Percentiles rank a stretch among this genome's conserved stretches.
These are phyloP conservation scores for Cryptococcus sp. DNA, from an alignment of 1,284 basidiomycete genomes.

Conservation along the genomic window DNA sequence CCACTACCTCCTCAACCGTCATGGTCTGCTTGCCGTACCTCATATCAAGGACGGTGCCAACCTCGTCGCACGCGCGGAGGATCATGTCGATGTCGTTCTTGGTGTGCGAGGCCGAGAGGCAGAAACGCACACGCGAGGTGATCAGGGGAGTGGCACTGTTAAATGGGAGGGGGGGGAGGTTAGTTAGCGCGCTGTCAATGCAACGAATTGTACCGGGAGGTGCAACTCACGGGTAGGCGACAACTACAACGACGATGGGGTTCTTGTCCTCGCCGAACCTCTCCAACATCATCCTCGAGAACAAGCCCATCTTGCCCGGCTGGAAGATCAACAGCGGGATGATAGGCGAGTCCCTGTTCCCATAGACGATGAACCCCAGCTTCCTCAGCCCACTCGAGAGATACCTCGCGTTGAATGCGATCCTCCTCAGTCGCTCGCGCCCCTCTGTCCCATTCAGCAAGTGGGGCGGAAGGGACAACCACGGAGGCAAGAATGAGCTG, in stretches of 20 bases:
- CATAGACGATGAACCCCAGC: constrained; percentile 96
- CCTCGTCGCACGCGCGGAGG: constrained; percentile 84
- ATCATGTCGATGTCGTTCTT: constrained; percentile 93
- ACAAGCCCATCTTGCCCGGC: constrained; percentile 87
- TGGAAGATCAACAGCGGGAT: constrained; percentile 91
- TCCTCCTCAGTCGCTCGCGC: constrained; percentile 69
- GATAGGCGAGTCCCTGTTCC: constrained; percentile 86
- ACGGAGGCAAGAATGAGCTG: constrained; percentile 60
- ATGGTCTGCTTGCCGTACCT: constrained; percentile 72
- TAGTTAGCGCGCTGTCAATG: too few species aligned
- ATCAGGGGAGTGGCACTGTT: constrained; percentile 84
- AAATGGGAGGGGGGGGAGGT: too few species aligned
- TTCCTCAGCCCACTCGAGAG: constrained; percentile 81
- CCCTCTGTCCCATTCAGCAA: constrained; percentile 82
- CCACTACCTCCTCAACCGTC: constrained; percentile 74
- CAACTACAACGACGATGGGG: constrained; percentile 79
- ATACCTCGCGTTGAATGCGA: constrained; percentile 95
- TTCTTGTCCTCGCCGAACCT: constrained; percentile 58
- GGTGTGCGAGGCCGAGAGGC: constrained; percentile 89
- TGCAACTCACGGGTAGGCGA: constrained; percentile 62
- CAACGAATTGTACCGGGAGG: neutral
- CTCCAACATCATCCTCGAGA: constrained; percentile 83
- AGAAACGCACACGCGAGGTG: constrained; percentile 87
- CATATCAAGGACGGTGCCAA: constrained; percentile 82
- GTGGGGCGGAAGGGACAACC: constrained; percentile 66